Evolutionary conservation across 306 rosid species (phyloP).

Genomic region (Acmispon strigosus): DNA sequence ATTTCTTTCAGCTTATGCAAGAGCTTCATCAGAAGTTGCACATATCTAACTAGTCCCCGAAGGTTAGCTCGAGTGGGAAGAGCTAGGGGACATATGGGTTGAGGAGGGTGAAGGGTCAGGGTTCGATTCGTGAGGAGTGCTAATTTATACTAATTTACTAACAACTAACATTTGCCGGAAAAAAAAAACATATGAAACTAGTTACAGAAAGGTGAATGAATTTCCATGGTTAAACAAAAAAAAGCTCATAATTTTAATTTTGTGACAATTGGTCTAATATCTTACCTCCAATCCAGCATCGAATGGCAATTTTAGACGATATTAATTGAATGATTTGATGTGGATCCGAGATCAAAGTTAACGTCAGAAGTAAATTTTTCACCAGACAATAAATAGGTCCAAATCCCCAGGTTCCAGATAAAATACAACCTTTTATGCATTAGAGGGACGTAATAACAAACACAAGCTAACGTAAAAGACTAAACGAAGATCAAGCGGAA

Average conservation of each 20-base stretch:
- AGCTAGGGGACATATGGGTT: too few species aligned
- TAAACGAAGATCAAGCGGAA: background rate
- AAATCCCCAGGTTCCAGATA: background rate
- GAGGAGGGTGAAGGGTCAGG: too few species aligned
- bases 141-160: too few species aligned
- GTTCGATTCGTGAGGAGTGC: too few species aligned
- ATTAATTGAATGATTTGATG: background rate
- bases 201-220: background rate
- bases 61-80: too few species aligned
- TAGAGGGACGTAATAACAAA: background rate
- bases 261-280: background rate
- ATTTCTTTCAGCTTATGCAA: constrained; percentile 7
- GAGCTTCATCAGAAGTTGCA: background rate
- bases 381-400: background rate
- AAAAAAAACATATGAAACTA: too few species aligned
- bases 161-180: too few species aligned
- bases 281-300: background rate
- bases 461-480: background rate
- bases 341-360: background rate
- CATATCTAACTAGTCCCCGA: background rate
- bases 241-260: background rate
- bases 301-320: background rate
- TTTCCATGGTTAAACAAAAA: background rate
- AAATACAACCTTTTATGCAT: background rate
- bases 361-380: background rate